Evolutionary conservation across 345 rosid species (phyloP).

Genomic region (Brassica juncea): DNA sequence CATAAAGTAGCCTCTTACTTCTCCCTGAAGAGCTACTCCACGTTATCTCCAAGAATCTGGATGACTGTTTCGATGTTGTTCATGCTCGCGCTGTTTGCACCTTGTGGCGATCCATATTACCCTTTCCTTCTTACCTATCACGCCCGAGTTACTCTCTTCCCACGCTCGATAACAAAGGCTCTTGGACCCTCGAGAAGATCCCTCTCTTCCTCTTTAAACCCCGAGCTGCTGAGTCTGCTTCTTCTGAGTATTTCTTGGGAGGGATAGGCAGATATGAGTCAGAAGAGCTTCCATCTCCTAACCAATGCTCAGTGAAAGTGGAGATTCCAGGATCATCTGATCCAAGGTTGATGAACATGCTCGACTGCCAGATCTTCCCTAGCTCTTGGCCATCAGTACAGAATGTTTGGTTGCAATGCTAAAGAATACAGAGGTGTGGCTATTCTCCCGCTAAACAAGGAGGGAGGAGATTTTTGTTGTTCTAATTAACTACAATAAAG

Average conservation of each 20-base stretch:
- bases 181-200: neutral
- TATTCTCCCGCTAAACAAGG: neutral
- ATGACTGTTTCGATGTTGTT: slow-evolving; percentile 2
- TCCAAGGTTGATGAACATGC: neutral
- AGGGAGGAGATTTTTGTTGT: neutral
- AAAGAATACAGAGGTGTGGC: neutral
- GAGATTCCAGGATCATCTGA: neutral
- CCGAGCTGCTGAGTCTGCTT: neutral
- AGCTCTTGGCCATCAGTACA: neutral
- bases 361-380: neutral
- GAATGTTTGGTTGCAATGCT: neutral
- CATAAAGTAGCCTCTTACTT: neutral
- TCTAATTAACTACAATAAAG: neutral
- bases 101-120: neutral
- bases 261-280: neutral
- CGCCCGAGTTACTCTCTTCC: slow-evolving; percentile 10
- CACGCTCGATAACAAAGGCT: neutral
- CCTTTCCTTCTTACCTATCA: neutral
- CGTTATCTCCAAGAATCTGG: neutral
- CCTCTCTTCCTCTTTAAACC: slow-evolving; percentile 8
- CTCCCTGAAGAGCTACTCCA: slow-evolving; percentile 10
- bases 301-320: slow-evolving; percentile 18
- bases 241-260: neutral
- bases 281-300: neutral
- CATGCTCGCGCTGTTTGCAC: slow-evolving; percentile 23